Conservation (phyloP, 805 yeast genomes). For the Blastobotrys chiropterorum region DNA sequence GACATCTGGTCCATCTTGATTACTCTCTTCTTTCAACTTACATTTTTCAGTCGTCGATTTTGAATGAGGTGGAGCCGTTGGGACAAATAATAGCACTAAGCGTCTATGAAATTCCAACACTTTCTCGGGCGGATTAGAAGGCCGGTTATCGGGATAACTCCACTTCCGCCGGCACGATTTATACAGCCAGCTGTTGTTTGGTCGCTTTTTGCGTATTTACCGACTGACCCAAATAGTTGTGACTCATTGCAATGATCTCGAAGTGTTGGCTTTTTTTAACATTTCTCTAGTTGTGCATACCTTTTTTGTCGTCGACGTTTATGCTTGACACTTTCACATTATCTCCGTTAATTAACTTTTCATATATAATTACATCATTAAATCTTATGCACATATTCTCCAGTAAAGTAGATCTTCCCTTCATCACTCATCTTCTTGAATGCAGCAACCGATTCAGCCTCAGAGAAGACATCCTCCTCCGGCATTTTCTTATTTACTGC, state of each 20-base stretch:
- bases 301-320: too few relatives aligned
- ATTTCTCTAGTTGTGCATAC: too few relatives aligned
- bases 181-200: too few relatives aligned
- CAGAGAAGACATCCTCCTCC: constrained; percentile 34
- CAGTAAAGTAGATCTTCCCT: constrained; percentile 34
- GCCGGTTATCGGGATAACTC: too few relatives aligned
- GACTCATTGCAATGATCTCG: too few relatives aligned
- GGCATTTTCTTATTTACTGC: constrained; percentile 40
- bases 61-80: not conserved
- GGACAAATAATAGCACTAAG: not conserved
- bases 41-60: not conserved
- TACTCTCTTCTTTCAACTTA: not conserved
- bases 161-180: too few relatives aligned
- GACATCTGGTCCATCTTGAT: not conserved
- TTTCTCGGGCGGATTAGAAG: not conserved
- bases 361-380: not conserved
- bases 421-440: constrained; percentile 30
- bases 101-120: not conserved
- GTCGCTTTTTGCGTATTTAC: too few relatives aligned
- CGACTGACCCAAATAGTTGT: too few relatives aligned
- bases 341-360: too few relatives aligned
- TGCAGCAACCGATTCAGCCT: constrained; percentile 35
- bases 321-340: too few relatives aligned
- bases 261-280: too few relatives aligned
- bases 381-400: constrained; percentile 28